phyloP scores from a whole-genome alignment of 148 eudicot species.

The Oxyria digyna region DNA sequence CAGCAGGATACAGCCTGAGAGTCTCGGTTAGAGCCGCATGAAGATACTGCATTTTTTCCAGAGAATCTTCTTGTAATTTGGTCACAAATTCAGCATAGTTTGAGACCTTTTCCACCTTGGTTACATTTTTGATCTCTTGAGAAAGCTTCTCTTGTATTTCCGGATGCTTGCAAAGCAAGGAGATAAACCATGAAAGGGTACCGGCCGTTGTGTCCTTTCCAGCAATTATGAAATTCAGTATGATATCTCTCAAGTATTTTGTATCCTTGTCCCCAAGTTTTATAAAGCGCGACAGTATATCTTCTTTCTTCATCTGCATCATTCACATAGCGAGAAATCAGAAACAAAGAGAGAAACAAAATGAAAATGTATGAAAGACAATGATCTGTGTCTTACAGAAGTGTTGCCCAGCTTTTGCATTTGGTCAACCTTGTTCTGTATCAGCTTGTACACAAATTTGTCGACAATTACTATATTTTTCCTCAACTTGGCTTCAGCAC shows the following conservation, averaged over 20 bases:
- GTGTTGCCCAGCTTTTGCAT: background rate
- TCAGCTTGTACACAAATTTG: conserved; percentile 44
- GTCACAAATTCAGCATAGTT: conserved; percentile 24
- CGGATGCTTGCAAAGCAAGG: conserved; percentile 60
- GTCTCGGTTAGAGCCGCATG: conserved; percentile 76
- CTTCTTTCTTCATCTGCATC: conserved; percentile 36
- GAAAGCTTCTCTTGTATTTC: conserved; percentile 42
- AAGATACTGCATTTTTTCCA: conserved; percentile 72
- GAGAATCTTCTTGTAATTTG: conserved; percentile 35
- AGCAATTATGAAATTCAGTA: conserved; percentile 65
- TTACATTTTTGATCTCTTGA: conserved; percentile 32
- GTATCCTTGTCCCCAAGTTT: conserved; percentile 28
- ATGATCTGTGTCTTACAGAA: background rate
- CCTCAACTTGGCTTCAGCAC: conserved; percentile 42
- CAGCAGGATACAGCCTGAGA: conserved; percentile 70
- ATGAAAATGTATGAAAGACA: background rate
- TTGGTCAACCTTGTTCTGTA: conserved; percentile 28
- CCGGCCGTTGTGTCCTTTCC: conserved; percentile 79
- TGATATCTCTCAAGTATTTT: conserved; percentile 51
- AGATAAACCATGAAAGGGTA: conserved; percentile 70
- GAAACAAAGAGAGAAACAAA: background rate
- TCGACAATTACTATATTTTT: conserved; percentile 21
- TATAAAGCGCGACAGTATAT: conserved; percentile 62
- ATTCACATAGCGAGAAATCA: too few relatives aligned
- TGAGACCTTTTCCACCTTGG: conserved; percentile 4